Evolutionary conservation across 1,139 yeast species (phyloP).

Genomic region (Scheffersomyces titani): DNA sequence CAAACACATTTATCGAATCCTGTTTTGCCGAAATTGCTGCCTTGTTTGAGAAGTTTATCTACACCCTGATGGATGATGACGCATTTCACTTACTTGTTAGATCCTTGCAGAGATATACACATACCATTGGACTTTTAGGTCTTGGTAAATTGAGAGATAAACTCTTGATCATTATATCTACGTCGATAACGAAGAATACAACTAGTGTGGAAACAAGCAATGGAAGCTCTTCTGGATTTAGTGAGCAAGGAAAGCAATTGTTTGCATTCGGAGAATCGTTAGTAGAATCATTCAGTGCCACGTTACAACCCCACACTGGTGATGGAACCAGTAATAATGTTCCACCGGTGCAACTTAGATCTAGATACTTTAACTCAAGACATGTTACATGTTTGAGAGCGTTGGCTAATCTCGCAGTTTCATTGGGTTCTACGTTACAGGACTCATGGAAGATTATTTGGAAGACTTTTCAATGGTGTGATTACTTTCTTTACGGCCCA

Average conservation of each 20-base stretch:
- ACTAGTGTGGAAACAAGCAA: conserved; percentile 18
- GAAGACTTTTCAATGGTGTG: conserved; percentile 75
- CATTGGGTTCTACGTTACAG: conserved; percentile 72
- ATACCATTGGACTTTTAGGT: conserved; percentile 76
- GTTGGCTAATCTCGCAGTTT: conserved; percentile 69
- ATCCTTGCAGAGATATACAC: conserved; percentile 77
- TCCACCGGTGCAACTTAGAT: conserved; percentile 8
- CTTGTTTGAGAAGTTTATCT: conserved; percentile 55
- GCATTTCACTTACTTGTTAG: conserved; percentile 63
- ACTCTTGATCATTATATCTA: conserved; percentile 58
- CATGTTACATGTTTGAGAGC: conserved; percentile 81
- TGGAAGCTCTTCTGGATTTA: conserved; percentile 10
- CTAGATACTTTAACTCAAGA: conserved; percentile 56
- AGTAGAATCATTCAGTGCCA: conserved; percentile 57
- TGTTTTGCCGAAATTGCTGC: conserved; percentile 50
- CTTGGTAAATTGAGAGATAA: conserved; percentile 58
- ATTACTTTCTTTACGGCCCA: conserved; percentile 63
- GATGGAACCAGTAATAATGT: neutral
- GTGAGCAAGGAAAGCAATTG: conserved; percentile 35
- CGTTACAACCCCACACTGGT: conserved; percentile 13
- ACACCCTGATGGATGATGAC: conserved; percentile 69
- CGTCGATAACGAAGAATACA: conserved; percentile 48
- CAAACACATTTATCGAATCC: conserved; percentile 40
- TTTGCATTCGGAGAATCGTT: conserved; percentile 60
- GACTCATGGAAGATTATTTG: conserved; percentile 70